Base-by-base conservation (phyloP, 257 asterid species). In the Eucommia ulmoides region DNA sequence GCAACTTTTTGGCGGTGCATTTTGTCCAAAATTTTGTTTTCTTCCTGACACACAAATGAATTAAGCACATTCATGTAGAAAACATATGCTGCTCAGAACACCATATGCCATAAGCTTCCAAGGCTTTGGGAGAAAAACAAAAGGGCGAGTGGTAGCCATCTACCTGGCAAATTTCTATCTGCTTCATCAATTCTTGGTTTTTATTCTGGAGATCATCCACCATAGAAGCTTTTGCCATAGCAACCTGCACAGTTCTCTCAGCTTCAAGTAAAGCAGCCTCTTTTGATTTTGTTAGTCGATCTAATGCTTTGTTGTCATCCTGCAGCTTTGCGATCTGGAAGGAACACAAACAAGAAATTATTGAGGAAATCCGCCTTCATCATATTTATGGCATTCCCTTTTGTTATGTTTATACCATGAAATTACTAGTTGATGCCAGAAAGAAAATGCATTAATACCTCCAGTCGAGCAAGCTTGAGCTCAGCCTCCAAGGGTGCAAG, bases 1-100 rank as follows among this genome's bases (percentile, higher is more conserved):
- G 65, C 65, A 41, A 59, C 65, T 25, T 51, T 59, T 51, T 59
- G 57, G 21, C 65, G 51, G 51, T 59, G 65, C 65, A 59, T 51
- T 59, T 23, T 51, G 58, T 59, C 65, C 15, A 59, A 11, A 24
- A 59, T 59, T 55, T 55, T 57, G 45, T 57, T 46, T 46, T 57
- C 54, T 49, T 57, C 62, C 45, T 38, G 45, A 38, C 17, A 15
- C 45, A 38, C 1, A 38, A 3, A 38, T 14, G 38, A 29, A n/a
- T 29, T 29, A 29, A 12, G 12, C 7, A 29, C 38, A 29, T 29
- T 29, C 7, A 12, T 29, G n/a, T n/a, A n/a, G n/a, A n/a, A n/a
- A n/a, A n/a, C n/a, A 29, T 29, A 29, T 5, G 12, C 38, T 29
- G 38, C 38, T 29, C 12, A 29, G 38, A 29, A 29, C 12, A 29